Percentiles rank a stretch among this genome's conserved stretches.
Evolutionary conservation across 2,329 filamentous ascomycete species (phyloP).

Genomic region (Diaporthe citrichinensis): DNA sequence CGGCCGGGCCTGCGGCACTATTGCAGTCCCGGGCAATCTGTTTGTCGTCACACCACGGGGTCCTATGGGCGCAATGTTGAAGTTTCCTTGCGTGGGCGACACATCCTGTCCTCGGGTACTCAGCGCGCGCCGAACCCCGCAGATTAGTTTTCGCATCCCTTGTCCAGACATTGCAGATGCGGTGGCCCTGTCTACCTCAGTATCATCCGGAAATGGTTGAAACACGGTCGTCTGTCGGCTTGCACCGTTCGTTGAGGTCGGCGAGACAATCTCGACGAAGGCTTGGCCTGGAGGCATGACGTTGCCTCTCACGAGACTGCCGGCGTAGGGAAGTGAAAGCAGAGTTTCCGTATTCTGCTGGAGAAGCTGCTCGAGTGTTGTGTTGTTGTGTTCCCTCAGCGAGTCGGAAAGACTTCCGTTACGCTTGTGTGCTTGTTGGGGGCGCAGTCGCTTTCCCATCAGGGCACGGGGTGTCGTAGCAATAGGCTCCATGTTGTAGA

Average conservation of each 20-base stretch:
- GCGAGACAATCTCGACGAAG: constrained; percentile 78
- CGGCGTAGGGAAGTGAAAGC: constrained; percentile 77
- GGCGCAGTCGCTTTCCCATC: constrained; percentile 71
- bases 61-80: constrained; percentile 64
- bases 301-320: constrained; percentile 89
- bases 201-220: constrained; percentile 54
- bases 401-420: constrained; percentile 92
- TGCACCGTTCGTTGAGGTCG: constrained; percentile 60
- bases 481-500: constrained; percentile 64
- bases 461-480: constrained; percentile 72
- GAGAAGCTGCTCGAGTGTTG: constrained; percentile 60
- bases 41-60: constrained; percentile 69
- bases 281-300: constrained; percentile 86
- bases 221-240: constrained; percentile 70
- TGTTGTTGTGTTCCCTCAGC: constrained; percentile 74
- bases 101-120: constrained; percentile 69
- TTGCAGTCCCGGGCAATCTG: constrained; percentile 70
- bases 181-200: constrained; percentile 59
- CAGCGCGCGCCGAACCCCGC: constrained; percentile 86
- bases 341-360: constrained; percentile 71
- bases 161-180: constrained; percentile 75
- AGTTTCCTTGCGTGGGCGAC: constrained; percentile 61
- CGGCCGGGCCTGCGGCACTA: constrained; percentile 69
- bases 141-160: constrained; percentile 88
- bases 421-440: constrained; percentile 77